A percentile compares a stretch with the other conserved stretches of the same genome.
Conservation (phyloP, 495 filamentous ascomycete species). For the Penicillium diatomitis region DNA sequence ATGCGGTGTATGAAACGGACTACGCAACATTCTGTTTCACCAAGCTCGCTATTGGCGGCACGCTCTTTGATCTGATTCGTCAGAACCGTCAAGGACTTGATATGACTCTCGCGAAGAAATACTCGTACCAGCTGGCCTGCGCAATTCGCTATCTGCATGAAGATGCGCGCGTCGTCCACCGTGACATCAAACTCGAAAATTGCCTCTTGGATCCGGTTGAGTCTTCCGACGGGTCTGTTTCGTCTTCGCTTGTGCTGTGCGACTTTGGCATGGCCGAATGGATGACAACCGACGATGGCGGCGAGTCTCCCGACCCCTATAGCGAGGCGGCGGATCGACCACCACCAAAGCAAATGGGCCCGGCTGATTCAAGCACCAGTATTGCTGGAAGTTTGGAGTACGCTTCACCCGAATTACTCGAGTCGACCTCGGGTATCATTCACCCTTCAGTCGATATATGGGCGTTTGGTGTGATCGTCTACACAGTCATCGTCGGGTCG, state of each 20-base stretch:
- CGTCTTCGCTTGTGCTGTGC: slow-evolving; percentile 55
- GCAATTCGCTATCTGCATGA: slow-evolving; percentile 67
- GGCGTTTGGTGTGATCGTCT: slow-evolving; percentile 63
- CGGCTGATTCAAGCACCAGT: slow-evolving; percentile 46
- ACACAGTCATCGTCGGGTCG: slow-evolving; percentile 52
- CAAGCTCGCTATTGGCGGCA: slow-evolving; percentile 56
- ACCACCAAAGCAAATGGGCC: slow-evolving; percentile 42
- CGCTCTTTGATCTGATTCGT: slow-evolving; percentile 60
- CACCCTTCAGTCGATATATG: slow-evolving; percentile 57
- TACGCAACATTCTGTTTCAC: slow-evolving; percentile 71
- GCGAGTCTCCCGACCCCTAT: slow-evolving; percentile 40
- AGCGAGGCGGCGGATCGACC: slow-evolving; percentile 39
- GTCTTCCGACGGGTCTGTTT: slow-evolving; percentile 31
- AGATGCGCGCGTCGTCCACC: slow-evolving; percentile 60
- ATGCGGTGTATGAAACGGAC: slow-evolving; percentile 61
- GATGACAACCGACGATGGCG: slow-evolving; percentile 46
- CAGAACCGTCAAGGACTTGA: slow-evolving; percentile 48
- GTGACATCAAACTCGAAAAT: slow-evolving; percentile 73
- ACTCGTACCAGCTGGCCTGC: slow-evolving; percentile 57
- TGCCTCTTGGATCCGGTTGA: slow-evolving; percentile 56
- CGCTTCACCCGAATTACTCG: slow-evolving; percentile 52
- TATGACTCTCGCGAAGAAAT: slow-evolving; percentile 47
- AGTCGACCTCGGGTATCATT: slow-evolving; percentile 38
- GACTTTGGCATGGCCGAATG: slow-evolving; percentile 75
- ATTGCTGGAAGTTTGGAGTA: slow-evolving; percentile 60